phyloP scores from a whole-genome alignment of 2,329 filamentous ascomycete species.

The Botrytis byssoidea region DNA sequence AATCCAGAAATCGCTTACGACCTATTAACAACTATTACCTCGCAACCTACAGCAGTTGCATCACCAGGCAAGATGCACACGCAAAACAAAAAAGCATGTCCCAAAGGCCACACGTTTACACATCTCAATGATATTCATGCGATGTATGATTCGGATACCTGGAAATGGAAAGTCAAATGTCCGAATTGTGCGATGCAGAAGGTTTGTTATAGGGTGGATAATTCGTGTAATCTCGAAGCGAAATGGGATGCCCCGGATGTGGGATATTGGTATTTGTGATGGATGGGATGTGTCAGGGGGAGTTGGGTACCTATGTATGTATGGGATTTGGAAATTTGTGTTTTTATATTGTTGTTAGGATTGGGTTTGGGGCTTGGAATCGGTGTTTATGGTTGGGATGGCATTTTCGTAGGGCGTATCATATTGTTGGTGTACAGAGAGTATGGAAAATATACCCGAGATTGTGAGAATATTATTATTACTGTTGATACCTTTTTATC shows the following conservation, averaged over 20 bases:
- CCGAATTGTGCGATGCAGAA: slow-evolving; percentile 7
- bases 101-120: background rate
- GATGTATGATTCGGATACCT: background rate
- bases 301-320: background rate
- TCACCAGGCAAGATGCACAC: background rate
- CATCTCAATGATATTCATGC: background rate
- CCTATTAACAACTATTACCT: background rate
- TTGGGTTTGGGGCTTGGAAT: background rate
- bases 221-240: background rate
- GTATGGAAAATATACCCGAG: background rate
- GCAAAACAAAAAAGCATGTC: background rate
- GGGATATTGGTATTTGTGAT: slow-evolving; percentile 6
- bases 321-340: background rate
- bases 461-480: background rate
- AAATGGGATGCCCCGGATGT: background rate
- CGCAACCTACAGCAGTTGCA: background rate
- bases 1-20: slow-evolving; percentile 15
- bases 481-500: background rate
- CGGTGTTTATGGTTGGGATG: background rate
- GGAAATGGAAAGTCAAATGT: slow-evolving; percentile 3
- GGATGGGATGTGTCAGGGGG: too few relatives aligned
- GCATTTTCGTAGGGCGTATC: background rate
- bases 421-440: background rate
- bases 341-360: too few relatives aligned
- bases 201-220: background rate